These are phyloP conservation scores for Naganishia onofrii DNA, from an alignment of 768 basidiomycete species.

Conservation along the genomic window DNA sequence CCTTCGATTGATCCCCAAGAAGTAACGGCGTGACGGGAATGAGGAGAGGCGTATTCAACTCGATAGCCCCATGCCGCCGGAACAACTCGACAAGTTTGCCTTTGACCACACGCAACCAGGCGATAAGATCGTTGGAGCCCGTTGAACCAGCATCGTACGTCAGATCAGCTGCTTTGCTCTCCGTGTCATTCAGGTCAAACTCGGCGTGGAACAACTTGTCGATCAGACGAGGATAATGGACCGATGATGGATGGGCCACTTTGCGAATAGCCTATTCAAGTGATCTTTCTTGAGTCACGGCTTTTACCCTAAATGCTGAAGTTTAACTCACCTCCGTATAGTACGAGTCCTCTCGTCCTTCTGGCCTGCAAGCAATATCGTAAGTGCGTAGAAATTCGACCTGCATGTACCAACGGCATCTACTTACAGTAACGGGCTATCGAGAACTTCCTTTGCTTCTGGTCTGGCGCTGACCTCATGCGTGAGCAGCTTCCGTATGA, in stretches of 20 bases:
- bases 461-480: conserved; percentile 78
- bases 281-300: not conserved
- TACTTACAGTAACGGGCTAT: conserved; percentile 66
- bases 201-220: conserved; percentile 65
- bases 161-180: conserved; percentile 60
- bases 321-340: conserved; percentile 27
- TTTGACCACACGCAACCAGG: conserved; percentile 69
- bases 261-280: conserved; percentile 31
- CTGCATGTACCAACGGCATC: not conserved
- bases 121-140: conserved; percentile 61
- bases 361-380: conserved; percentile 51
- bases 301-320: no score
- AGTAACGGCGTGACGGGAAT: conserved; percentile 62
- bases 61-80: conserved; percentile 82
- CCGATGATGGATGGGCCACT: conserved; percentile 68
- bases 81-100: conserved; percentile 75
- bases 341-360: conserved; percentile 31
- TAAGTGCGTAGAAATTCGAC: not conserved
- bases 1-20: conserved; percentile 62
- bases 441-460: conserved; percentile 75
- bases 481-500: conserved; percentile 74
- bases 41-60: conserved; percentile 79
- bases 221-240: conserved; percentile 74
- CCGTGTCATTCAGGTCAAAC: not conserved
- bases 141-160: conserved; percentile 70